Base-by-base conservation (phyloP, 192 early-diverging fungal genomes). In the Coemansia sp. region DNA sequence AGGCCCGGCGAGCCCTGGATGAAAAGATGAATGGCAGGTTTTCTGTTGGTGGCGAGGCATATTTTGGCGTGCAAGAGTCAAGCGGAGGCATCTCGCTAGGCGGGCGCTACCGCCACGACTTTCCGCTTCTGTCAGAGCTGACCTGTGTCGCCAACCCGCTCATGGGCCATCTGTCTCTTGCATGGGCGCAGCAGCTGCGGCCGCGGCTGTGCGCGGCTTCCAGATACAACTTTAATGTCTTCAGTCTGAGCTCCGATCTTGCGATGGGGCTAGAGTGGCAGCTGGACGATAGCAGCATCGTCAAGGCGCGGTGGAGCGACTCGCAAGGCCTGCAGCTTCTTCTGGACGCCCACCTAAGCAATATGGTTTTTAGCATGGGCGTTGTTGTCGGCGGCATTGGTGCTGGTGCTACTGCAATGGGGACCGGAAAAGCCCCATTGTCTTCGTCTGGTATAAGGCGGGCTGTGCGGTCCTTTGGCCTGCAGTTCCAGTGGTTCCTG, bases 191-290 rank as follows among this genome's bases (percentile, higher is more conserved):
- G 20, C 88, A 91, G 61, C 84, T 97, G 23, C 84, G 86, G 29
- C 83, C 84, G 3, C 83, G 86, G 29, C 63, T 93, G 35, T 86
- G 84, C 13, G 81, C 94, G 55, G 86, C 94, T 34, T 90, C 92
- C 2, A 85, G 92, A 21, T 99, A 94, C 75, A 89, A 94, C 58
- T 92, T 96, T 72, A 96, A 95, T 55, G 85, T 92, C 10, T 97
- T 94, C 72, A 92, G 90, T 56, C 93, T 95, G 53, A 90, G 94
- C 33, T 92, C 92, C 28, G 95, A 99, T 78, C 74, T 99, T 26
- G 86, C 88, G 1, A 74, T 92, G 13, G 97, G 95, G n/a, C 74
- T 92, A 2, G 95, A 95, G 63, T 95, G 85, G 90, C 91, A 79
- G 59, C 64, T 70, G 72, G 81, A 66, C 68, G 79, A 72, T 26